phyloP scores from a whole-genome alignment of 1,139 yeast genomes.

The Wickerhamomyces sp. region DNA sequence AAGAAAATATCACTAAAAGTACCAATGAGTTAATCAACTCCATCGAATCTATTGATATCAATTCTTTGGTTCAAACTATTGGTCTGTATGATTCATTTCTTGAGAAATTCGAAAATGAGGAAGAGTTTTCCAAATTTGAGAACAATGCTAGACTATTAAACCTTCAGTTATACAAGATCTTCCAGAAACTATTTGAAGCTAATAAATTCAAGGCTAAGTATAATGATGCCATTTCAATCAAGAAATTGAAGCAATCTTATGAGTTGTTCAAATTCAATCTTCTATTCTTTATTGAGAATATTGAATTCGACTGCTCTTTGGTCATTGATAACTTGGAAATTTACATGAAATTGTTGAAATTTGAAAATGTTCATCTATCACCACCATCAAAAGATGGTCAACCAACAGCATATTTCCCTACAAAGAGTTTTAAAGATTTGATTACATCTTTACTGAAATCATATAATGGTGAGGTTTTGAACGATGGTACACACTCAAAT shows the following conservation, averaged over 20 bases:
- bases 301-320: slow-evolving; percentile 32
- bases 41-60: slow-evolving; percentile 5
- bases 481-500: slow-evolving; percentile 47
- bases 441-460: slow-evolving; percentile 40
- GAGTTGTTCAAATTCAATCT: slow-evolving; percentile 46
- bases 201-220: slow-evolving; percentile 39
- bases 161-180: slow-evolving; percentile 48
- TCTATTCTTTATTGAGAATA: slow-evolving; percentile 35
- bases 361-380: slow-evolving; percentile 53
- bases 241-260: slow-evolving; percentile 65
- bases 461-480: slow-evolving; percentile 32
- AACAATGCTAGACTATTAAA: slow-evolving; percentile 43
- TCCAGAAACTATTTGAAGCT: slow-evolving; percentile 48
- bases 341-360: slow-evolving; percentile 52
- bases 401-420: slow-evolving; percentile 57
- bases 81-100: slow-evolving; percentile 18
- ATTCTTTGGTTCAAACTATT: slow-evolving; percentile 7
- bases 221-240: slow-evolving; percentile 43
- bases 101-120: slow-evolving; percentile 15
- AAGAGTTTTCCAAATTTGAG: slow-evolving; percentile 16
- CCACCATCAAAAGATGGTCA: slow-evolving; percentile 36
- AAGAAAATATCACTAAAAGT: slow-evolving; percentile 11
- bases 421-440: slow-evolving; percentile 45
- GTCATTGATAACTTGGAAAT: slow-evolving; percentile 59
- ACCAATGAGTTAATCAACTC: slow-evolving; percentile 8